These are phyloP conservation scores for Hansfordia pulvinata DNA, from an alignment of 2,329 filamentous ascomycete species.

Conservation along the genomic window DNA sequence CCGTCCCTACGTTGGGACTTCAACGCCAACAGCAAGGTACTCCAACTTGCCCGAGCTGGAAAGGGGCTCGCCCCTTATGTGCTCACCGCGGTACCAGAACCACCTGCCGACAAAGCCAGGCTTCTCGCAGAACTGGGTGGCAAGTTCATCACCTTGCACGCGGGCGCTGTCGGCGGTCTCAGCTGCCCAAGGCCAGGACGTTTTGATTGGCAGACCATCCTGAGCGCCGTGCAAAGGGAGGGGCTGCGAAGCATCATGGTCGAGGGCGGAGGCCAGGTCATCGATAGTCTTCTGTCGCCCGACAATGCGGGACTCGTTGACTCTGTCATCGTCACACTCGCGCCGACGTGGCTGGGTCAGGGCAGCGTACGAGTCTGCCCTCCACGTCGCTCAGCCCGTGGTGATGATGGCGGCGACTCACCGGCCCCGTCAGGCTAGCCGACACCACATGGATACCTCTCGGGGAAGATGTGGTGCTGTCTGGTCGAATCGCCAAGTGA, in stretches of 20 bases:
- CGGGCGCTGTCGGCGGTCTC: slow-evolving; percentile 21
- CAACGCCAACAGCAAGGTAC: slow-evolving; percentile 43
- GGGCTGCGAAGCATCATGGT: slow-evolving; percentile 75
- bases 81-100: slow-evolving; percentile 35
- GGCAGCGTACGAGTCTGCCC: slow-evolving; percentile 55
- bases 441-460: slow-evolving; percentile 64
- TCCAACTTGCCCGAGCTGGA: slow-evolving; percentile 49
- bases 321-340: slow-evolving; percentile 76
- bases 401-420: too few species aligned
- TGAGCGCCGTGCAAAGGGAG: slow-evolving; percentile 41
- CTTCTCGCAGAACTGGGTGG: slow-evolving; percentile 37
- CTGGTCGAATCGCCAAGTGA: too few species aligned
- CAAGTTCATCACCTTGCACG: slow-evolving; percentile 29
- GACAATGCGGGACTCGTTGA: slow-evolving; percentile 50
- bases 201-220: slow-evolving; percentile 53
- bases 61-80: slow-evolving; percentile 64
- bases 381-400: slow-evolving; percentile 30
- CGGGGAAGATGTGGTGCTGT: slow-evolving; percentile 73
- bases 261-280: slow-evolving; percentile 72
- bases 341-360: slow-evolving; percentile 77
- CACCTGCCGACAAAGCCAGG: slow-evolving; percentile 26
- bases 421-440: slow-evolving; percentile 51
- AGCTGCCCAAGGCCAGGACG: too few species aligned
- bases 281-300: slow-evolving; percentile 64
- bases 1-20: slow-evolving; percentile 63